Evolutionary conservation across 305 asterid genomes (phyloP), one percentile per base, ranked within the genome.

Genomic region (Nicotiana rustica): DNA sequence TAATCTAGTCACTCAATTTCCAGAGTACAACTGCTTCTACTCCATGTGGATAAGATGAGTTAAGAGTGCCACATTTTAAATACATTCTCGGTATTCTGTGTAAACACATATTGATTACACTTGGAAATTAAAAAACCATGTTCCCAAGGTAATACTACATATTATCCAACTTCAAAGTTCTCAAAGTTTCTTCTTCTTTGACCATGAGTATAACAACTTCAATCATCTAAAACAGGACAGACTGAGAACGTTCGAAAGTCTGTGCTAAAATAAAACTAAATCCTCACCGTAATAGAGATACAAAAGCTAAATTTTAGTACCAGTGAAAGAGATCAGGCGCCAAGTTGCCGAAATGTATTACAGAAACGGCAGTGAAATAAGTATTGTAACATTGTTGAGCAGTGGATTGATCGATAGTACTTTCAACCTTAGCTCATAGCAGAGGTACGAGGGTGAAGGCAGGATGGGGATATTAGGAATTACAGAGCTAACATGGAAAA

Each of bases 351-450:
- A 75, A 75, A 29, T 7, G 41, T 25, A 44, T 25, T 25, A 0
- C 62, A 75, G 41, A 25, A 15, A 69, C 15, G 25, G 25, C 15
- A 12, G 61, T 6, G 64, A 49, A 75, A 25, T 49, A 75, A 15
- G 15, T 52, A 75, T 8, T 15, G 17, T 0, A 52, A 75, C 6
- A 17, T 31, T 0, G 66, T 15, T 52, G 80, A 19, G 4, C 17
- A 52, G 29, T 29, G 65, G 65, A 52, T 44, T 25, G 38, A 21
- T 25, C 21, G 44, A 73, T 6, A 49, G 41, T 6, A 38, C 64
- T 49, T 75, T 75, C 29, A 4, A 52, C 66, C 17, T 29, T 55
- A 29, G 80, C 66, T 55, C 65, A 9, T 75, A 29, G 80, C 65
- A 49, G 41, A 73, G 79, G 7, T 70, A 44, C 19, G 38, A 44